Percentiles rank a stretch among this genome's conserved stretches.
phyloP scores from a whole-genome alignment of 2,329 filamentous ascomycete genomes.

The Fusarium drepaniforme region DNA sequence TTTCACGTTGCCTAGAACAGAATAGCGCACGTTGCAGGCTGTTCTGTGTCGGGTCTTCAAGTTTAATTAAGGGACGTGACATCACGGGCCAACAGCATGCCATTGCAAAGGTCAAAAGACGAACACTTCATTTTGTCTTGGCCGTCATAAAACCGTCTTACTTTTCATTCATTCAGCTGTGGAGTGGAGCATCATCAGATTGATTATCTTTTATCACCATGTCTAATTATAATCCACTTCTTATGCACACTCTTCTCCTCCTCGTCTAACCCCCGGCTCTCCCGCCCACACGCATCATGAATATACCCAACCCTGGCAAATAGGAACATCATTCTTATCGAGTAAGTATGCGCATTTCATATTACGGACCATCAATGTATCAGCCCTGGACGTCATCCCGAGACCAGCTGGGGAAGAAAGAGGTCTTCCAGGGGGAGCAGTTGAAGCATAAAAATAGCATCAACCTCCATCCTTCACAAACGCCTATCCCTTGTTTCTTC shows the following conservation, averaged over 20 bases:
- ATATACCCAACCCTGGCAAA: neutral
- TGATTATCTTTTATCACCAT: neutral
- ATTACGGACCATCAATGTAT: constrained; percentile 17
- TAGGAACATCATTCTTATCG: constrained; percentile 1
- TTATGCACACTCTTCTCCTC: constrained; percentile 9
- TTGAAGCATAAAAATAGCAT: neutral
- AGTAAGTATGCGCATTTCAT: neutral
- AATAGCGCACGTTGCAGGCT: constrained; percentile 31
- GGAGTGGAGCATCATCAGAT: neutral
- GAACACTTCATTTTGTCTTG: constrained; percentile 1
- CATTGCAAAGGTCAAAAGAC: constrained; percentile 3
- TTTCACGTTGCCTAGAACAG: constrained; percentile 27
- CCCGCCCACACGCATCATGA: neutral
- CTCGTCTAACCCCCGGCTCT: constrained; percentile 19
- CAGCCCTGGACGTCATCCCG: constrained; percentile 2
- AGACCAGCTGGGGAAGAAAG: constrained; percentile 1
- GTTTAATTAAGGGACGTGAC: constrained; percentile 29
- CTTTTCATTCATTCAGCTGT: constrained; percentile 5
- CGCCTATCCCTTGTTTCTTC: neutral
- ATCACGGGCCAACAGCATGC: constrained; percentile 26
- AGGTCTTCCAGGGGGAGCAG: neutral
- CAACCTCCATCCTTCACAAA: constrained; percentile 10
- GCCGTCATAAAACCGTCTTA: neutral
- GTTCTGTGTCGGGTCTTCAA: neutral
- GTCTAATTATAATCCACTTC: constrained; percentile 6